Conservation (phyloP, 2,329 filamentous ascomycete genomes). For the Mycocentrospora acerina region DNA sequence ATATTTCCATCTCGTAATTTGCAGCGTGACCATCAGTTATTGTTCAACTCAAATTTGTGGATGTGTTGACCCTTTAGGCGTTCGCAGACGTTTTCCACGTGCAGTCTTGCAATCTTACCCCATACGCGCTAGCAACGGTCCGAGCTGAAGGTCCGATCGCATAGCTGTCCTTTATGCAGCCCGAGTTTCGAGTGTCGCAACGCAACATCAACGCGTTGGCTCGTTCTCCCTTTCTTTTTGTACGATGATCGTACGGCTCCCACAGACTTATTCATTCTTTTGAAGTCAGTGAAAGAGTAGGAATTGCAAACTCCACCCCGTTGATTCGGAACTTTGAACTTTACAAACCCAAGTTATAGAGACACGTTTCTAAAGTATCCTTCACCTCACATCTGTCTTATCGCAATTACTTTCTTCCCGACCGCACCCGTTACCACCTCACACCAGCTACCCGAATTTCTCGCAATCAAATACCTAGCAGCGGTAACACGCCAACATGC, state of each 20-base stretch:
- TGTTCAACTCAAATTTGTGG: not conserved
- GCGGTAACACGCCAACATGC: conserved; percentile 58
- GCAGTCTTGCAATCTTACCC: conserved; percentile 12
- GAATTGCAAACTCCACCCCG: conserved; percentile 3
- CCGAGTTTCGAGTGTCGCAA: conserved; percentile 17
- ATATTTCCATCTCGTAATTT: too few species aligned
- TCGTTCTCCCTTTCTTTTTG: conserved; percentile 20
- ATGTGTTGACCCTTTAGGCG: conserved; percentile 5
- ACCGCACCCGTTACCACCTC: conserved; percentile 3
- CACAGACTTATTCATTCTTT: conserved; percentile 22
- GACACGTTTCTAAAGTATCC: conserved; percentile 13
- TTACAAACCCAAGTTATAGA: conserved; percentile 16
- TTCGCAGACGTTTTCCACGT: conserved; percentile 10
- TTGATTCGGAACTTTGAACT: conserved; percentile 20
- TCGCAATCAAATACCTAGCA: conserved; percentile 7
- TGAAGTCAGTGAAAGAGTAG: too few species aligned
- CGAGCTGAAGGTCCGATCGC: conserved; percentile 24
- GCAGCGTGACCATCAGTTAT: too few species aligned
- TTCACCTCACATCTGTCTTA: conserved; percentile 12
- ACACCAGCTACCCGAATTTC: not conserved
- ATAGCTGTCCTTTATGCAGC: conserved; percentile 39
- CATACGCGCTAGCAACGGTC: conserved; percentile 12
- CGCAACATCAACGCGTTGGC: conserved; percentile 18
- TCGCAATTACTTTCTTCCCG: conserved; percentile 9
- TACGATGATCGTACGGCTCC: conserved; percentile 25